These are phyloP conservation scores for Saussurea involucrata DNA, from an alignment of 129 eudicot genomes.

Conservation along the genomic window DNA sequence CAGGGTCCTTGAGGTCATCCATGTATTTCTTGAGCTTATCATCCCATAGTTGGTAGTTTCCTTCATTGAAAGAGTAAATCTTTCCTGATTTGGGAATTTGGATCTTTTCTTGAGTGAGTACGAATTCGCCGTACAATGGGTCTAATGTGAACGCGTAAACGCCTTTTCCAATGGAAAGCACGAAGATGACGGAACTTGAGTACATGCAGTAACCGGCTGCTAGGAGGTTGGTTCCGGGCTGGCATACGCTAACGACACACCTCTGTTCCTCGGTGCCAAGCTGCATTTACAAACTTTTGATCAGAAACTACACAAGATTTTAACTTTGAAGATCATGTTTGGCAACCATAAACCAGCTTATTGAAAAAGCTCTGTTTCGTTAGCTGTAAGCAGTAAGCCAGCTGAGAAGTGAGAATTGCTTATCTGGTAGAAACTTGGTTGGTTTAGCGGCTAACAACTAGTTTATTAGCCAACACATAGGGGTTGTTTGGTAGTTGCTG, in stretches of 20 bases:
- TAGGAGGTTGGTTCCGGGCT: slow-evolving; percentile 88
- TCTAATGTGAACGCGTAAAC: slow-evolving; percentile 83
- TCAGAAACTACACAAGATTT: background rate
- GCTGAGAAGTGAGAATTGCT: too few relatives aligned
- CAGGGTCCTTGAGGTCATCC: slow-evolving; percentile 91
- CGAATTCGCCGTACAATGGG: slow-evolving; percentile 96
- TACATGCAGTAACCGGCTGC: slow-evolving; percentile 99
- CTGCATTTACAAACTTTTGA: slow-evolving; percentile 37
- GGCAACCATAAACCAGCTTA: background rate
- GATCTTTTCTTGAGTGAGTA: slow-evolving; percentile 77
- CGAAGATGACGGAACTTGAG: slow-evolving; percentile 96
- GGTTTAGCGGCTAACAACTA: too few relatives aligned
- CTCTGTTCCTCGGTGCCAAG: slow-evolving; percentile 50
- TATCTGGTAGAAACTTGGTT: too few relatives aligned
- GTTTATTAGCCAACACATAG: too few relatives aligned
- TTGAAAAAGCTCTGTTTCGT: background rate
- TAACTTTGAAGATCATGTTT: background rate
- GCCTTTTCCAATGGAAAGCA: slow-evolving; percentile 74
- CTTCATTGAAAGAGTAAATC: slow-evolving; percentile 91
- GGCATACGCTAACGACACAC: slow-evolving; percentile 87
- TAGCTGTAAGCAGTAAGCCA: background rate
- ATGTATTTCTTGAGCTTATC: slow-evolving; percentile 89
- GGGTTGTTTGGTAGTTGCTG: too few relatives aligned
- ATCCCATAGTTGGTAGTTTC: slow-evolving; percentile 94
- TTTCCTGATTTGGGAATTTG: slow-evolving; percentile 84